Base-by-base conservation (phyloP, 257 asterid genomes). In the Verbascum thapsus region DNA sequence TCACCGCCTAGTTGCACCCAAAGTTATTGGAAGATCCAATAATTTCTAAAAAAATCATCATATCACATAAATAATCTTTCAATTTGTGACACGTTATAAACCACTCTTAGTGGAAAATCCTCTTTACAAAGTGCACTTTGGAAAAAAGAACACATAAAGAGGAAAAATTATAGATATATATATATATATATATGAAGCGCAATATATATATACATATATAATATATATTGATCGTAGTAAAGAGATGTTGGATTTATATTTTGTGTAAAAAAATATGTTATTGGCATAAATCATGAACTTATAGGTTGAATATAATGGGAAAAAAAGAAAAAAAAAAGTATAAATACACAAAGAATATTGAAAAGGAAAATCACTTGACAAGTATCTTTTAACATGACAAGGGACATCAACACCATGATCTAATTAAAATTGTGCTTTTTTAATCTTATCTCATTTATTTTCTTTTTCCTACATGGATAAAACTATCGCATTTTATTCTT, bases 31-130 rank as follows among this genome's bases (percentile, higher is more conserved):
- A 69, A 60, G 75, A 74, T 64, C 68, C 53, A 47, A 70, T 47
- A 39, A 30, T 43, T 50, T 50, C 41, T 37, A 54, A 50, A 42
- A 35, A 19, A 50, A 56, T 4, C 26, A 34, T 10, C 8, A 34
- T 42, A 12, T 30, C 10, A 62, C 38, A 42, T 74, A 77, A 69
- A 76, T 76, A 78, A 64, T 52, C 35, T 10, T 42, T 63, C n/a
- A n/a, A n/a, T 65, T 72, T 76, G 78, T 72, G 63, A 58, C 78
- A 74, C 74, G 64, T 68, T 66, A 58, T 26, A 26, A 1, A 76
- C 85, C 95, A 75, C 81, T 44, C 80, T 75, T 79, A 76, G 88
- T 86, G 95, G 84, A 57, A 68, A 67, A 66, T 48, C 83, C 68
- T 79, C 91, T 77, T 86, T 79, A 40, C 62, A 58, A 72, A 73